Conservation (phyloP, 768 basidiomycete genomes). For the Naganishia randhawae region DNA sequence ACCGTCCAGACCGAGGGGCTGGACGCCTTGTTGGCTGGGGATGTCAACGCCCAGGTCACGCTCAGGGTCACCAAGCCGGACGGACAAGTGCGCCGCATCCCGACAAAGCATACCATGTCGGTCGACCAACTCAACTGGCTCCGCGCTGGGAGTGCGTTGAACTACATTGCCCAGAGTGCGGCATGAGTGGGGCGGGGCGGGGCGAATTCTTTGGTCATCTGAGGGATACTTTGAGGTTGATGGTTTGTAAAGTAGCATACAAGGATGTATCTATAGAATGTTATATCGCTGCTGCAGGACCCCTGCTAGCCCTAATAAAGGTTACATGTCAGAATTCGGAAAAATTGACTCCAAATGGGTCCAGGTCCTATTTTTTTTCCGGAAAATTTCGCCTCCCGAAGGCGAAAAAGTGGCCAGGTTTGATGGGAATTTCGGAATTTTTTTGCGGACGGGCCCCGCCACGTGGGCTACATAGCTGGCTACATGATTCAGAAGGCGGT, state of each 20-base stretch:
- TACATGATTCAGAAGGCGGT: no score
- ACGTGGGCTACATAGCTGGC: no score
- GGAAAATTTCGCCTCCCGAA: no score
- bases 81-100: slow-evolving; percentile 65
- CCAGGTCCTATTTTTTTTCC: no score
- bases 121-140: slow-evolving; percentile 87
- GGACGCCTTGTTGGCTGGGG: slow-evolving; percentile 56
- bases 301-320: neutral
- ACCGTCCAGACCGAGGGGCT: slow-evolving; percentile 79
- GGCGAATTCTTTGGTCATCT: neutral
- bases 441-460: no score
- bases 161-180: slow-evolving; percentile 59
- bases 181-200: no score
- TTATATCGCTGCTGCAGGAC: neutral
- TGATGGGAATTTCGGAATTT: no score
- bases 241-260: slow-evolving; percentile 10
- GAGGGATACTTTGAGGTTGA: neutral
- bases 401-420: no score
- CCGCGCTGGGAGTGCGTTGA: slow-evolving; percentile 79
- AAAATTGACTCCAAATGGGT: no score
- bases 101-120: slow-evolving; percentile 83
- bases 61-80: slow-evolving; percentile 65
- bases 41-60: slow-evolving; percentile 51
- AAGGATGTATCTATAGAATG: slow-evolving; percentile 18
- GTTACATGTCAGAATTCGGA: no score